phyloP scores from a whole-genome alignment of 345 rosid genomes.

The Viola odorata region DNA sequence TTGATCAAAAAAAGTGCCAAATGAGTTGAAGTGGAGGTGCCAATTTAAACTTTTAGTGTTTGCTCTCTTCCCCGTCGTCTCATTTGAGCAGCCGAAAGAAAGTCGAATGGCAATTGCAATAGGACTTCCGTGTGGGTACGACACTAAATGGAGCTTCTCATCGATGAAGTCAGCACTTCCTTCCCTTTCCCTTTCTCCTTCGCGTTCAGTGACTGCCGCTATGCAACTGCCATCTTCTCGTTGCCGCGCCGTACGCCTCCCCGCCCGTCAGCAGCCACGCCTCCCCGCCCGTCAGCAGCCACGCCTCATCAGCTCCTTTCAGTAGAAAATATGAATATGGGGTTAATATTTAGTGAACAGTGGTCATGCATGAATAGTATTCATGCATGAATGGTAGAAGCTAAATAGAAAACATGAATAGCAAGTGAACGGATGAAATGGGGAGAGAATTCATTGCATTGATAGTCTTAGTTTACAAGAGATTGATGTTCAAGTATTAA shows the following conservation, averaged over 20 bases:
- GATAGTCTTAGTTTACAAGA: too few relatives aligned
- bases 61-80: not conserved
- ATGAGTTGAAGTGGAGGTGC: too few relatives aligned
- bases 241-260: slow-evolving; percentile 18
- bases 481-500: too few relatives aligned
- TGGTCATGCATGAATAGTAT: too few relatives aligned
- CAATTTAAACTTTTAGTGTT: not conserved
- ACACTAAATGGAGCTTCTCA: slow-evolving; percentile 50
- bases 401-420: too few relatives aligned
- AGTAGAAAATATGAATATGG: too few relatives aligned
- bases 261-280: slow-evolving; percentile 20
- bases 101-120: slow-evolving; percentile 29
- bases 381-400: too few relatives aligned
- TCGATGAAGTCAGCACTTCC: slow-evolving; percentile 68
- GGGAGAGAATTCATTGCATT: too few relatives aligned
- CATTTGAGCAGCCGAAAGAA: not conserved
- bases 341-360: too few relatives aligned
- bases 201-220: slow-evolving; percentile 16
- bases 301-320: slow-evolving; percentile 34
- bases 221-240: slow-evolving; percentile 29
- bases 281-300: slow-evolving; percentile 15
- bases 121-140: slow-evolving; percentile 14
- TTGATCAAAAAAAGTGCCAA: too few relatives aligned
- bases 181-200: slow-evolving; percentile 22
- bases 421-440: too few relatives aligned